phyloP scores from a whole-genome alignment of 805 yeast species.

The Lipomyces japonicus region DNA sequence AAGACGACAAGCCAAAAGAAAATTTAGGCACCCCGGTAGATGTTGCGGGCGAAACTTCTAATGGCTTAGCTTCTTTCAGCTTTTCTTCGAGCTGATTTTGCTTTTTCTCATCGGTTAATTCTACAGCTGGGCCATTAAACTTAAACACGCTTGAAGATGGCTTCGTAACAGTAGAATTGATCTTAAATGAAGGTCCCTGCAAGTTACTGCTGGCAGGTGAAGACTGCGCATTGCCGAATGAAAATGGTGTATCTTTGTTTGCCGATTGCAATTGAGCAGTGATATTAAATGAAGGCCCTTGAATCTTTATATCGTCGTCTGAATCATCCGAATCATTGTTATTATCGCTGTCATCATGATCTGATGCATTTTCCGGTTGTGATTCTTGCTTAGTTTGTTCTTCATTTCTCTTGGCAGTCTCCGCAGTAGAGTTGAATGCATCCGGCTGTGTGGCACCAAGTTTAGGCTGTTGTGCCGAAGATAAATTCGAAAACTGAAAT shows the following conservation, averaged over 20 bases:
- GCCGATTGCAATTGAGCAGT: background rate
- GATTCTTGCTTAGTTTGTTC: background rate
- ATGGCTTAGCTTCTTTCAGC: background rate
- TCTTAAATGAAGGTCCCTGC: slow-evolving; percentile 13
- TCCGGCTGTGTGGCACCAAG: slow-evolving; percentile 2
- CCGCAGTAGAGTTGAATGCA: slow-evolving; percentile 6
- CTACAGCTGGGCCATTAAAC: background rate
- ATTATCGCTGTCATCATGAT: background rate
- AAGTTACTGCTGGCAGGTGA: background rate
- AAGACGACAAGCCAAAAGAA: slow-evolving; percentile 1
- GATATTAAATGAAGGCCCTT: slow-evolving; percentile 12
- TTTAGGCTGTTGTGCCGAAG: background rate
- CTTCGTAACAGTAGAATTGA: background rate
- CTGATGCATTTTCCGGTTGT: background rate
- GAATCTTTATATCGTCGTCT: slow-evolving; percentile 5
- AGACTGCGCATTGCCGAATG: background rate
- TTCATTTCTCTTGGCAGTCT: background rate
- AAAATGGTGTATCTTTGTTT: slow-evolving; percentile 7
- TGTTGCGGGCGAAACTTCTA: background rate
- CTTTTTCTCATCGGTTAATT: background rate
- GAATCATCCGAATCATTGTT: slow-evolving; percentile 4
- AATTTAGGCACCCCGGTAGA: background rate
- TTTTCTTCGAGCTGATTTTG: background rate
- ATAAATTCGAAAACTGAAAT: background rate
- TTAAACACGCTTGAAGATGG: slow-evolving; percentile 7